Conservation (phyloP, 2,329 filamentous ascomycete genomes). For the Colletotrichum noveboracense region DNA sequence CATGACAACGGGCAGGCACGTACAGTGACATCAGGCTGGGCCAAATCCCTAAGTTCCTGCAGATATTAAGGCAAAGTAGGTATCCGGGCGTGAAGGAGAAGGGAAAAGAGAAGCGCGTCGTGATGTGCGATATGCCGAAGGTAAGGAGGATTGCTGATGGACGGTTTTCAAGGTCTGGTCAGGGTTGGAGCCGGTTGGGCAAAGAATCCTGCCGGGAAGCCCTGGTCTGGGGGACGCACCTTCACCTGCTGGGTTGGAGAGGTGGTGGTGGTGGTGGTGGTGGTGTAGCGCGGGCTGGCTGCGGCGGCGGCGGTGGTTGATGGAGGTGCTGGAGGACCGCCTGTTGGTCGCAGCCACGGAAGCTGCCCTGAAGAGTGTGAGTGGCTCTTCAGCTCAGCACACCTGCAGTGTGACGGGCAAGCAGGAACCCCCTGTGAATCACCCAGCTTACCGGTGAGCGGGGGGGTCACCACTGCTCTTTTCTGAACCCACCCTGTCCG, state of each 20-base stretch:
- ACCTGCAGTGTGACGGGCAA: not conserved
- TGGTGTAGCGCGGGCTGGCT: not conserved
- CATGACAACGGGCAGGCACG: not conserved
- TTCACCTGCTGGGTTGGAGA: not conserved
- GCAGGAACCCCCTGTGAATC: not conserved
- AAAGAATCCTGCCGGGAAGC: slow-evolving; percentile 9
- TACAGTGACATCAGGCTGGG: slow-evolving; percentile 21
- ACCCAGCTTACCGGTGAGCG: not conserved
- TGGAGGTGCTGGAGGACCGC: not conserved
- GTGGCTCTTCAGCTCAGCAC: not conserved
- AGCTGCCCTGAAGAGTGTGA: not conserved
- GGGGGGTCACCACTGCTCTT: not conserved
- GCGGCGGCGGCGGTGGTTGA: not conserved
- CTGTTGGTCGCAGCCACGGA: slow-evolving; percentile 2
- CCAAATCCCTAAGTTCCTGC: not conserved
- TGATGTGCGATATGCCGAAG: slow-evolving; percentile 16
- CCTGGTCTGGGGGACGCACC: not conserved
- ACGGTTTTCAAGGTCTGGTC: slow-evolving; percentile 4
- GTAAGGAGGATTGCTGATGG: slow-evolving; percentile 9
- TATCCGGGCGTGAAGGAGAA: slow-evolving; percentile 8
- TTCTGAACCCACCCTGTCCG: slow-evolving; percentile 1
- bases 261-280: not conserved
- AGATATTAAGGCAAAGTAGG: not conserved
- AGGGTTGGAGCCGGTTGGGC: slow-evolving; percentile 18
- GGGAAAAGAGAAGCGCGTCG: not conserved